Base-by-base conservation (phyloP, 129 eudicot species). In the Pseudognaphalium luteoalbum region DNA sequence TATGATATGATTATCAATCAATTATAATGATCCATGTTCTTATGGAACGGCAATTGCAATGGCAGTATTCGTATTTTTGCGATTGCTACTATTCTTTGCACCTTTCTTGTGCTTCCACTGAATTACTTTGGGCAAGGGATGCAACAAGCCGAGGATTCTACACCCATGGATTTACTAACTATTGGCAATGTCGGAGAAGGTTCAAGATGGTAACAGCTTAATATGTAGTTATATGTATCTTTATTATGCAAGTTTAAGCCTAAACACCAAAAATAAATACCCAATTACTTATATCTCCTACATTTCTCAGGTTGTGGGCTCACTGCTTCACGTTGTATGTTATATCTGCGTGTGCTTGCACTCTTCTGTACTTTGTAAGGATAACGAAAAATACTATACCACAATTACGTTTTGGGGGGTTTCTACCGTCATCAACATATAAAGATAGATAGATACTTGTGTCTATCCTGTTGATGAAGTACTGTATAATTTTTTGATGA, bases 301-400 rank as follows among this genome's bases (percentile, higher is more conserved):
- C 57, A 28, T 82, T 72, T 82, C 57, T 71, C 97, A 94, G 98
- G 96, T 91, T 94, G 54, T 86, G 96, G 96, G 96, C 83, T 42
- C 98, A 94, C 57, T 91, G 96, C 78, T 82, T 88, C 37, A 91
- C 97, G 34, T 82, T 94, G 57, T 91, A 94, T 72, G 21, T 88
- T 67, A 80, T 94, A 79, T 65, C 97, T 65, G 88, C 60, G 71
- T 91, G 90, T 32, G 92, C 97, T 34, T 94, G 98, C 78, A 51
- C 84, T 83, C 96, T 94, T 75, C 90, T 94, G 19, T 91, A 94
- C 92, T 80, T 78, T 80, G 98, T 94, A 94, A 94, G 93, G 66
- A 86, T 72, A 14, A 14, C 16, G 12, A 1, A 6, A 37, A 8
- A 41, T 9, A 41, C 14, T 41, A 41, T 9, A 41, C 47, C 47